Percentiles rank a stretch among this genome's conserved stretches.
Evolutionary conservation across 257 asterid genomes (phyloP).

Genomic region (Solanum appendiculatum): DNA sequence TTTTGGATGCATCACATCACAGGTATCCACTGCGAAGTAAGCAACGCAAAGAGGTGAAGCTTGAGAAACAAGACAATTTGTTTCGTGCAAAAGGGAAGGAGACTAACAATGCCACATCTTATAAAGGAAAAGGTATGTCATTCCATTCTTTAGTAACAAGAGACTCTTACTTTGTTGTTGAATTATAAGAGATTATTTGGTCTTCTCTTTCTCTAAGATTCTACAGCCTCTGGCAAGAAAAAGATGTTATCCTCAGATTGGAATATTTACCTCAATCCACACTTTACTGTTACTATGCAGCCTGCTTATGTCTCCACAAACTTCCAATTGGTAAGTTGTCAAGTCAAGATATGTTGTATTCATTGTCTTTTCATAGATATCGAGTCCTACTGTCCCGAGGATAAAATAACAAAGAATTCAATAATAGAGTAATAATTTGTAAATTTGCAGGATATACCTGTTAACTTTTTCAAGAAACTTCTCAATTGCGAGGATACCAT

Average conservation of each 20-base stretch:
- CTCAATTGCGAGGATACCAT: not conserved
- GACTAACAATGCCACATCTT: not conserved
- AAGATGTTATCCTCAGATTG: not conserved
- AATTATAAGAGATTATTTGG: not conserved
- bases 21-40: not conserved
- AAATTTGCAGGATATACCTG: not conserved
- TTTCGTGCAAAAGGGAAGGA: not conserved
- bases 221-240: not conserved
- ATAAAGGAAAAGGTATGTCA: not conserved
- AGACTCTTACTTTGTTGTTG: not conserved
- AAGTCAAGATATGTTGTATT: not conserved
- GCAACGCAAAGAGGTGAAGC: not conserved
- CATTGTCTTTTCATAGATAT: not conserved
- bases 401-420: not conserved
- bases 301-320: not conserved
- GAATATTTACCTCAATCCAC: not conserved
- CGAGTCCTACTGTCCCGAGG: not conserved
- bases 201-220: not conserved
- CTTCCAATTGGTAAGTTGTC: not conserved
- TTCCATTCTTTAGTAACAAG: not conserved
- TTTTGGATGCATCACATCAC: not conserved
- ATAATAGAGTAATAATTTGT: not conserved
- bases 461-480: not conserved
- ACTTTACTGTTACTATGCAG: not conserved
- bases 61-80: not conserved